Percentiles rank a stretch among this genome's conserved stretches.
Evolutionary conservation across 192 early-diverging fungal genomes (phyloP).

Genomic region (Haplosporangium gracile): DNA sequence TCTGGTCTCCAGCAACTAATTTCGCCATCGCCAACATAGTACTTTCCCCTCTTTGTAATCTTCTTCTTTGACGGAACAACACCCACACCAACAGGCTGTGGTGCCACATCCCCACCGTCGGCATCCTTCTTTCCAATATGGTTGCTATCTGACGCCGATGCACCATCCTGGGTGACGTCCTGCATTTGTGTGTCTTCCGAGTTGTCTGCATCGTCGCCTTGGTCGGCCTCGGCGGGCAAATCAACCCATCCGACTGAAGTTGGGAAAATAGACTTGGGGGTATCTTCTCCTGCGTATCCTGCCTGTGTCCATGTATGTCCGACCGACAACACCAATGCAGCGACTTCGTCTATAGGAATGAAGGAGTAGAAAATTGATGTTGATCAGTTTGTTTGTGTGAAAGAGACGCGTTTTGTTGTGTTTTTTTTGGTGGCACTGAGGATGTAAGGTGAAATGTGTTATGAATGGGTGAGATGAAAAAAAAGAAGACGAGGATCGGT

Average conservation of each 20-base stretch:
- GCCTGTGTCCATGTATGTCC: slow-evolving; percentile 90
- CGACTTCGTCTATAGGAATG: slow-evolving; percentile 84
- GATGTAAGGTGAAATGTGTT: not conserved
- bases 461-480: not conserved
- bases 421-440: not conserved
- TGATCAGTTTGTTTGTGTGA: slow-evolving; percentile 4
- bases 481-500: not conserved
- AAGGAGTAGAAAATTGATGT: not conserved
- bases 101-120: slow-evolving; percentile 59
- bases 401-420: slow-evolving; percentile 1
- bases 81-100: slow-evolving; percentile 18
- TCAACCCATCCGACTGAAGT: slow-evolving; percentile 80
- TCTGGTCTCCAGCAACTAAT: slow-evolving; percentile 77
- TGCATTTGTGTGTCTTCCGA: slow-evolving; percentile 55
- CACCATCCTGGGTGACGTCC: slow-evolving; percentile 46
- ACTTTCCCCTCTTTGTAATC: slow-evolving; percentile 57
- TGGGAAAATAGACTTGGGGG: slow-evolving; percentile 89
- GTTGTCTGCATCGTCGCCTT: slow-evolving; percentile 55
- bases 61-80: slow-evolving; percentile 45
- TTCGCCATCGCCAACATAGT: slow-evolving; percentile 79
- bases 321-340: slow-evolving; percentile 93
- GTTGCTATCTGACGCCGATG: slow-evolving; percentile 15
- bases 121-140: slow-evolving; percentile 46
- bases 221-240: slow-evolving; percentile 37
- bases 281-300: slow-evolving; percentile 98